Base-by-base conservation (phyloP, 495 filamentous ascomycete species). In the Annulohypoxylon moriforme region DNA sequence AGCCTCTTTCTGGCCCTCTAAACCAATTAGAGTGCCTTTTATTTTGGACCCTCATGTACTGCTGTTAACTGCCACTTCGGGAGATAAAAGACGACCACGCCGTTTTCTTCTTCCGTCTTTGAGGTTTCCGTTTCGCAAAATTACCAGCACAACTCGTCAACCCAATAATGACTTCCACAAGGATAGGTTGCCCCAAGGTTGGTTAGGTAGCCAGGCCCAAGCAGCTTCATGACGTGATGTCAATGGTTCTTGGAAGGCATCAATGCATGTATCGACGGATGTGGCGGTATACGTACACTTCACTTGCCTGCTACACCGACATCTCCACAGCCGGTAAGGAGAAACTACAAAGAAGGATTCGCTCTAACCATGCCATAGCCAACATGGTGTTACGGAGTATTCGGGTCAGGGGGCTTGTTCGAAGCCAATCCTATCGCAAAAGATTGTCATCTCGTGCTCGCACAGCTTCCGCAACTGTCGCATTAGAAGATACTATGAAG, bases 361-460 rank as follows among this genome's bases (percentile, higher is more conserved):
- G 10, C 25, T 31, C 20, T 31, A 14, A n/a, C 13, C 29, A 29
- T 57, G 24, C 14, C 31, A 53, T 24, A 20, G n/a, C 36, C 7
- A 14, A 29, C 44, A 24, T 16, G 33, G 59, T 22, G 53, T 36
- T 42, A 20, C 59, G n/a, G 53, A 47, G 10, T 44, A 52, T 59
- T 29, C 46, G 40, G 36, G 20, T 29, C 27, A 47, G 53, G n/a
- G 14, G 57, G 24, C 24, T 4, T 33, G n/a, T 60, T 56, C 52
- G 29, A 55, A 18, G 14, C 27, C 50, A 46, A 60, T 42, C 33
- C 31, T 4, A 27, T 58, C 14, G 29, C 44, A 36, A 55, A 68
- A 42, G 60, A 40, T 61, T 64, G 64, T 65, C 47, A 40, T 29
- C 33, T 20, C 38, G 40, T 65, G 56, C 57, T 58, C 67, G 25